Conservation (phyloP, 306 rosid species). For the Castanospermum australe region DNA sequence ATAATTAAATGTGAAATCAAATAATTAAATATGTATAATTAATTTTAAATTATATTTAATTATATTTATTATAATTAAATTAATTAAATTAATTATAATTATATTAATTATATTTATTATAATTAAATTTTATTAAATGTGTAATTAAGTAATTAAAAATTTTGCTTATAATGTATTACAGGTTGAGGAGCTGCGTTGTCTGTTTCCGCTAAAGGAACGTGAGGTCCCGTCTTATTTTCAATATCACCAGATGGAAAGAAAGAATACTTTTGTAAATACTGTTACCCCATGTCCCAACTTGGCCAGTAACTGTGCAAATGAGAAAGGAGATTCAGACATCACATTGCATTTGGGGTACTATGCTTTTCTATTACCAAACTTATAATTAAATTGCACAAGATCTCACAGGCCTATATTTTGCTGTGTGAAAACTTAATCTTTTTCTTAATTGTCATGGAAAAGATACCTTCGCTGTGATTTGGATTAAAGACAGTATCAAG, state of each 20-base stretch:
- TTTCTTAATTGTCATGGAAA: not conserved
- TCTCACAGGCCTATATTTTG: not conserved
- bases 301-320: conserved; percentile 48
- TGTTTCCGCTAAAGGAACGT: conserved; percentile 62
- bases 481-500: too few species aligned
- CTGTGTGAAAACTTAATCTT: not conserved
- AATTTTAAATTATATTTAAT: too few species aligned
- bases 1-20: too few species aligned
- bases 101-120: too few species aligned
- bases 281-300: conserved; percentile 41
- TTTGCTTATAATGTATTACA: conserved; percentile 27
- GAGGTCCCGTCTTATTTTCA: conserved; percentile 57
- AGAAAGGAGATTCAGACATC: conserved; percentile 86
- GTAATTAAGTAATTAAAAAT: too few species aligned
- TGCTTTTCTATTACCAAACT: conserved; percentile 13
- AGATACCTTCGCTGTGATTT: too few species aligned
- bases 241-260: conserved; percentile 51
- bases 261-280: conserved; percentile 34
- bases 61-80: too few species aligned
- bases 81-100: too few species aligned
- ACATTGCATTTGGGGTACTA: conserved; percentile 88
- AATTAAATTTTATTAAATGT: too few species aligned
- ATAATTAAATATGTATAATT: too few species aligned
- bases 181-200: conserved; percentile 84
- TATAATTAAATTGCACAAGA: conserved; percentile 13